These are phyloP conservation scores for Stagonosporopsis rhizophila DNA, from an alignment of 2,329 filamentous ascomycete genomes.

Conservation along the genomic window DNA sequence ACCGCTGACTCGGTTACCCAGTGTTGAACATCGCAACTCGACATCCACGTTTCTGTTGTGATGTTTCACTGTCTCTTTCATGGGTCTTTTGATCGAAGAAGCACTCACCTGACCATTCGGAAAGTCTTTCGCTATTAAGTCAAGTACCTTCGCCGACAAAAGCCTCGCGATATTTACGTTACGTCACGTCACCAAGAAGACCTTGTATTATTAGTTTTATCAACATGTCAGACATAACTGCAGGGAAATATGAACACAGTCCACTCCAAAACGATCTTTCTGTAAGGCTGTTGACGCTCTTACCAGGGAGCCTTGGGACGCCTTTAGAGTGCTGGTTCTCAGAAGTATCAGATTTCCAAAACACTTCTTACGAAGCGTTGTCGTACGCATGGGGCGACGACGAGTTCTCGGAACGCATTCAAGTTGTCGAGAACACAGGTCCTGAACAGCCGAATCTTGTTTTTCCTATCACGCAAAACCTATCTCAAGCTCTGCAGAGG, in stretches of 20 bases:
- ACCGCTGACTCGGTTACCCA: background rate
- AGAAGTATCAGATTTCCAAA: background rate
- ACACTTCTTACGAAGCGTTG: slow-evolving; percentile 8
- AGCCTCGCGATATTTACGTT: too few species aligned
- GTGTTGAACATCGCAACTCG: background rate
- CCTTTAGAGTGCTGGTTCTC: slow-evolving; percentile 1
- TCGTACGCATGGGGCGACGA: slow-evolving; percentile 13
- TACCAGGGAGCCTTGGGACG: slow-evolving; percentile 1
- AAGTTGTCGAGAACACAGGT: background rate
- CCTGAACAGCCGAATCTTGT: background rate
- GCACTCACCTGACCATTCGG: too few species aligned
- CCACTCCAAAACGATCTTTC: background rate
- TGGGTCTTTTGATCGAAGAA: background rate
- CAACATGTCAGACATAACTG: background rate
- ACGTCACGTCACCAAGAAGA: background rate
- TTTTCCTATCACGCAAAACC: slow-evolving; percentile 9
- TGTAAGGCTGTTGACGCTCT: slow-evolving; percentile 3
- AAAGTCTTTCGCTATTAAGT: background rate
- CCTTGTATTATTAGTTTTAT: background rate
- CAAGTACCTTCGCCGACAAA: too few species aligned
- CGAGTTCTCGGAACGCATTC: background rate
- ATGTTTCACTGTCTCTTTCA: too few species aligned
- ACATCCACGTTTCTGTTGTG: background rate
- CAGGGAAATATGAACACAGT: background rate
- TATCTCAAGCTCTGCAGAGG: slow-evolving; percentile 7